Base-by-base conservation (phyloP, 257 asterid genomes). In the Nicotiana tomentosiformis region DNA sequence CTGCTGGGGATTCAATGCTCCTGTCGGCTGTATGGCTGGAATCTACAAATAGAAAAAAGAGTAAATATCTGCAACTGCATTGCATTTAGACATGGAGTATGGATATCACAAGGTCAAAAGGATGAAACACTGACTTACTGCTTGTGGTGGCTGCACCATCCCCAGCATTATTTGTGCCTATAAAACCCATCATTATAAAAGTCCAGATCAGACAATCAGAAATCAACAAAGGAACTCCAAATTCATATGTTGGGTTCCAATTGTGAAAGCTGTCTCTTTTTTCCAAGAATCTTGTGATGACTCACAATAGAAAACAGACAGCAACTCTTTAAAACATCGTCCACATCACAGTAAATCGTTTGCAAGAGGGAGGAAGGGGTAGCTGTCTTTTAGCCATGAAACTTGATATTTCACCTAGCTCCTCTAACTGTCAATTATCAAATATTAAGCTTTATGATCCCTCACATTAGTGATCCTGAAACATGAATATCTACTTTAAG, bases 161-260 rank as follows among this genome's bases (percentile, higher is more conserved):
- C 98, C 98, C 29, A 96, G 97, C 98, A 94, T 93, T 77, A 96
- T 92, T 86, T 96, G 99, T 35, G 98, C 99, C 99, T 96, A 61
- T 51, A 68, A 85, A 67, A 81, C 66, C 84, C 32, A 77, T 79
- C 66, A 46, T 82, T 64, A 39, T 46, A 15, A 82, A 29, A 12
- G 46, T 53, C 66, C 39, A 74, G 5, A 82, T 89, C 84, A 88
- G 88, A 20, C 49, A 79, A 60, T 64, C 11, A 64, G 70, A 83
- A 68, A 66, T 11, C 80, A 83, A 82, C 18, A 46, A 43, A 66
- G 57, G 8, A 78, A 76, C 80, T 46, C 64, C 57, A 78, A 32
- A 46, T 83, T 66, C 83, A 77, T 26, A 46, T 56, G 12, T 5
- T 6, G 53, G 20, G 14, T 26, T 81, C 29, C 62, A 15, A 81